Percentiles rank a stretch among this genome's conserved stretches.
Conservation (phyloP, 352 stramenopile species). For the Nothophytophthora sp. region DNA sequence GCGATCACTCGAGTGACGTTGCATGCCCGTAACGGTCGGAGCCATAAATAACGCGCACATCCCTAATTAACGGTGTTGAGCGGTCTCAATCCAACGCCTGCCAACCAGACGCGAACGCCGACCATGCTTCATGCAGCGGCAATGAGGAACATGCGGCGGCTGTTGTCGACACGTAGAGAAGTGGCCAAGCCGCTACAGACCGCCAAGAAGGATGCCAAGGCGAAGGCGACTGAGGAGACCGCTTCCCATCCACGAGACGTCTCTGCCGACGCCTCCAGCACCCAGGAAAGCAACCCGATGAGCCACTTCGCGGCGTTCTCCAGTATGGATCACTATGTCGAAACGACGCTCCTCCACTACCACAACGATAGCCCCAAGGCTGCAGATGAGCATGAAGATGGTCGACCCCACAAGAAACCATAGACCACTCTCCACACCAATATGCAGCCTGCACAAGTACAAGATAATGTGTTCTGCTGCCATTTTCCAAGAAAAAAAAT, state of each 20-base stretch:
- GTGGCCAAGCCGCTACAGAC: slow-evolving; percentile 7
- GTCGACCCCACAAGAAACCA: not conserved
- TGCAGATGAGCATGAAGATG: not conserved
- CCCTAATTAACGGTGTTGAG: too few relatives aligned
- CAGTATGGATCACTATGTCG: slow-evolving; percentile 74
- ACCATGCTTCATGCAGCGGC: too few relatives aligned
- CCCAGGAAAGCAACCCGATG: slow-evolving; percentile 22
- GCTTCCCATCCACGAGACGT: slow-evolving; percentile 1
- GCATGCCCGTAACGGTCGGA: too few relatives aligned
- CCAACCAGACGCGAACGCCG: too few relatives aligned
- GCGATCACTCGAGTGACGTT: too few relatives aligned
- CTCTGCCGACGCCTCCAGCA: not conserved
- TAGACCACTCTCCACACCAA: too few relatives aligned
- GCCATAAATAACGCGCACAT: too few relatives aligned
- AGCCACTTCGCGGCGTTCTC: slow-evolving; percentile 66
- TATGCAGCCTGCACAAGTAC: slow-evolving; percentile 12
- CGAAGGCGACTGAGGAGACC: not conserved
- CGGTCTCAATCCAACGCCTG: too few relatives aligned
- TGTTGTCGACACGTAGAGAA: slow-evolving; percentile 18
- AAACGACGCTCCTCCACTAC: slow-evolving; percentile 70
- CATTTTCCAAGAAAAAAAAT: slow-evolving; percentile 30
- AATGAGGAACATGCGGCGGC: slow-evolving; percentile 9
- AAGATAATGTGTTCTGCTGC: slow-evolving; percentile 19
- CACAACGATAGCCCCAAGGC: slow-evolving; percentile 21
- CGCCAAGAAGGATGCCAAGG: slow-evolving; percentile 8